A percentile compares a stretch with the other conserved stretches of the same genome.
These are phyloP conservation scores for Vitis rupestris DNA, from an alignment of 164 flowering plant genomes.

Conservation along the genomic window DNA sequence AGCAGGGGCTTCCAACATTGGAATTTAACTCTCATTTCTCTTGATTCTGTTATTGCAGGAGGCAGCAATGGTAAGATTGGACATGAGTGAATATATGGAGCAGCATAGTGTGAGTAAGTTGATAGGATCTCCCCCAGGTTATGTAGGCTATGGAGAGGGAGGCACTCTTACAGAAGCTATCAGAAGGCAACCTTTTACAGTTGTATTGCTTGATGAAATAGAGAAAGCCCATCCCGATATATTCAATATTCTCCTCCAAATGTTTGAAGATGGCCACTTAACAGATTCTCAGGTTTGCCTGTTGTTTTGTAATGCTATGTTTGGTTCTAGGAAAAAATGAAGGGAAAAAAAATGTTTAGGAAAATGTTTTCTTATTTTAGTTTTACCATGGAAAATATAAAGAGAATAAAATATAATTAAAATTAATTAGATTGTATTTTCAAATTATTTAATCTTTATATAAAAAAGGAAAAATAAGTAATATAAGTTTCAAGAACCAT, in stretches of 20 bases:
- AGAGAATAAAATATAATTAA: too few relatives aligned
- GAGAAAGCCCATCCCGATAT: slow-evolving; percentile 95
- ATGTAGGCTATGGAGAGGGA: slow-evolving; percentile 87
- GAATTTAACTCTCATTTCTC: not conserved
- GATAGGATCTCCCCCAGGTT: slow-evolving; percentile 94
- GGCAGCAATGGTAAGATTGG: slow-evolving; percentile 75
- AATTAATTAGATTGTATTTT: too few relatives aligned
- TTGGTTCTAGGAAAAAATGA: too few relatives aligned
- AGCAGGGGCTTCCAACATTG: not conserved
- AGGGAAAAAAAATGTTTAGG: not conserved
- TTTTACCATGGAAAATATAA: not conserved
- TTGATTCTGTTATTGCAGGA: slow-evolving; percentile 43
- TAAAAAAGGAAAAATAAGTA: too few relatives aligned
- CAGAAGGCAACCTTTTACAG: slow-evolving; percentile 74
- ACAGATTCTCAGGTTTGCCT: slow-evolving; percentile 79
- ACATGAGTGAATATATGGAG: slow-evolving; percentile 97
- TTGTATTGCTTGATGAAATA: slow-evolving; percentile 82
- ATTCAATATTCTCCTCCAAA: slow-evolving; percentile 83
- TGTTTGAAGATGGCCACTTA: slow-evolving; percentile 90
- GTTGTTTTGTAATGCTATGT: not conserved
- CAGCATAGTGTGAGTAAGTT: slow-evolving; percentile 79
- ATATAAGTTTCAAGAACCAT: too few relatives aligned
- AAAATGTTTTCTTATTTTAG: not conserved
- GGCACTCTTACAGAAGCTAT: slow-evolving; percentile 86
- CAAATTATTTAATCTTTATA: too few relatives aligned